Evolutionary conservation across 139 green algal genomes (phyloP), one percentile per base, ranked within the genome.

Genomic region (Micromonas commoda): DNA sequence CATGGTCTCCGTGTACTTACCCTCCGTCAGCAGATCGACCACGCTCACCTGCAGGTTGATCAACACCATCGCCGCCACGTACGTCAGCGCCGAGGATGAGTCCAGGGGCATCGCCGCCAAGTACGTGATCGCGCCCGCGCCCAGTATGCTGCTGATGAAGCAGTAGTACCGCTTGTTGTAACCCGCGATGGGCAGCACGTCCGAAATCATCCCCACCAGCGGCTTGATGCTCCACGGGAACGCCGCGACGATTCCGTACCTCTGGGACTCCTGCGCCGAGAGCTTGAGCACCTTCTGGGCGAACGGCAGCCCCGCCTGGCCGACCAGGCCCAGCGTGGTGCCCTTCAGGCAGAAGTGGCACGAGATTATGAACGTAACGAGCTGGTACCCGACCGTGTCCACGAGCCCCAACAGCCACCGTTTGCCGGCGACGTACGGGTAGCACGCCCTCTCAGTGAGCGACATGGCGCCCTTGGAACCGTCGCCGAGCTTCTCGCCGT

Each of bases 211-310:
- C 23, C 68, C 68, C 1, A 75, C 38, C 37, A 75, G 6, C 6
- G 68, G 68, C 37, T 75, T 75, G 21, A 75, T n/a, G 3, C 34
- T 75, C 68, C 68, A 75, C 68, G 68, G 68, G 53, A 75, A 75
- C 13, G 16, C 20, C 1, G 68, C 68, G 2, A 75, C 68, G 68
- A 75, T 75, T 21, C 37, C 35, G 68, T 75, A 75, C 29, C 38
- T 23, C 38, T 75, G 68, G 23, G 61, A 35, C 34, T 75, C 37
- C 23, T 26, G 32, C 31, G 68, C 68, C 37, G 1, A 63, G 20
- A 75, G 29, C 38, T 75, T 75, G n/a, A 75, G 53, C 23, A 63
- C 60, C 4, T 75, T 26, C 38, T 75, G 68, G 3, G 68, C 68
- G 68, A 61, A 75, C 2, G 68, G 68, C 9, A 75, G 68, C 21